Evolutionary conservation across 108 stramenopile species (phyloP).

Genomic region (Hondaea fermentalgiana): DNA sequence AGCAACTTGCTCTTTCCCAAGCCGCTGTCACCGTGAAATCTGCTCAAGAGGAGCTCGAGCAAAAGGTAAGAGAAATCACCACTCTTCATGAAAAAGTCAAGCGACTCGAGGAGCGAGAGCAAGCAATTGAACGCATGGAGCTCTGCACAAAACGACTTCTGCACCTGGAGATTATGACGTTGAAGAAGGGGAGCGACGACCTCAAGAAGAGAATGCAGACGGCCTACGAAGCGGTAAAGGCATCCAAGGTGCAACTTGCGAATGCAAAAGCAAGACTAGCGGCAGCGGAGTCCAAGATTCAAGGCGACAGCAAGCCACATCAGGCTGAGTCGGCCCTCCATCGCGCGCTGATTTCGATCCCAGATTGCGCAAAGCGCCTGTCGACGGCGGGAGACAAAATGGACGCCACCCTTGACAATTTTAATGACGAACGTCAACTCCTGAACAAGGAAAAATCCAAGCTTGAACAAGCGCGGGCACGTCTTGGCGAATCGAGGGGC

Average conservation of each 20-base stretch:
- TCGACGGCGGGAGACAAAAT: slow-evolving; percentile 41
- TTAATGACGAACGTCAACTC: slow-evolving; percentile 32
- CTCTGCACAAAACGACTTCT: background rate
- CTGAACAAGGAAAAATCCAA: background rate
- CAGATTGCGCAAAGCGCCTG: background rate
- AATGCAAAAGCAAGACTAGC: background rate
- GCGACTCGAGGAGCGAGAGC: background rate
- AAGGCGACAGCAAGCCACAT: background rate
- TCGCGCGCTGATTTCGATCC: background rate
- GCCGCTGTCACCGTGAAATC: background rate
- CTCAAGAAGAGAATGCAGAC: slow-evolving; percentile 24
- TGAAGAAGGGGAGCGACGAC: slow-evolving; percentile 33
- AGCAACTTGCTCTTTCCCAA: background rate
- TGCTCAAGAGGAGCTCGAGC: background rate
- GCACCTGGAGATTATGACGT: slow-evolving; percentile 34
- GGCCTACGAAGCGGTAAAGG: slow-evolving; percentile 22
- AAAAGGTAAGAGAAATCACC: background rate
- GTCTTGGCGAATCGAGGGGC: slow-evolving; percentile 36
- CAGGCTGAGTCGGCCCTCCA: background rate
- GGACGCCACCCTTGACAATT: slow-evolving; percentile 34
- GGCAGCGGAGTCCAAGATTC: background rate
- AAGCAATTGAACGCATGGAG: background rate
- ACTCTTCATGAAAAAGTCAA: background rate
- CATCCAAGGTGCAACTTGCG: slow-evolving; percentile 34
- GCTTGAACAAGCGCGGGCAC: background rate